Percentiles rank a stretch among this genome's conserved stretches.
These are phyloP conservation scores for Neonectria hederae DNA, from an alignment of 2,329 filamentous ascomycete species.

Conservation along the genomic window DNA sequence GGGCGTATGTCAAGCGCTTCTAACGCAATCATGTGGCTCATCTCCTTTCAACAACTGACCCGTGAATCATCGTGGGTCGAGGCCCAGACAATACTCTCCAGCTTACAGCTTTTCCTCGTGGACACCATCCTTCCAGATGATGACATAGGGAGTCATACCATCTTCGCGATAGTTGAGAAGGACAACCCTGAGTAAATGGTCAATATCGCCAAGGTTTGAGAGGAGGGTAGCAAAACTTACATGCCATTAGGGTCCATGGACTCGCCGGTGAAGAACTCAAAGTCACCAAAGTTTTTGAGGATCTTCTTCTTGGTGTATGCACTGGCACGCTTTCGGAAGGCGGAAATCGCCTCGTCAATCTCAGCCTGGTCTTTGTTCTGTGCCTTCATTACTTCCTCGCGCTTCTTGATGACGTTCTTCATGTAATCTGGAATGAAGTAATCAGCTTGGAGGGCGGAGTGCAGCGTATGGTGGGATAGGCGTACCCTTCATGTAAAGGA, in stretches of 20 bases:
- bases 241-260: slow-evolving; percentile 94
- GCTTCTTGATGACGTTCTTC: slow-evolving; percentile 58
- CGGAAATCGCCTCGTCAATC: slow-evolving; percentile 72
- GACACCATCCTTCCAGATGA: slow-evolving; percentile 95
- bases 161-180: slow-evolving; percentile 99
- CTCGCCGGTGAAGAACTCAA: slow-evolving; percentile 92
- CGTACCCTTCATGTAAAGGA: slow-evolving; percentile 85
- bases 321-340: slow-evolving; percentile 81
- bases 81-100: slow-evolving; percentile 22
- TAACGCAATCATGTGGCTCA: slow-evolving; percentile 27
- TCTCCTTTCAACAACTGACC: slow-evolving; percentile 26
- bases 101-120: slow-evolving; percentile 89
- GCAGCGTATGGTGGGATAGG: neutral
- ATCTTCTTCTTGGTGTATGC: slow-evolving; percentile 84
- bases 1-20: slow-evolving; percentile 35
- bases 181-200: slow-evolving; percentile 68
- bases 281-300: slow-evolving; percentile 90
- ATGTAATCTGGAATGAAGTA: slow-evolving; percentile 73
- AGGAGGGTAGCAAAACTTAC: slow-evolving; percentile 64
- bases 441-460: slow-evolving; percentile 5
- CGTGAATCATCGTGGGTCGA: slow-evolving; percentile 29
- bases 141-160: slow-evolving; percentile 87
- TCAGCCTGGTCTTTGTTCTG: slow-evolving; percentile 50
- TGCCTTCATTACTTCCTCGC: too few relatives aligned
- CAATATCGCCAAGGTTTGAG: slow-evolving; percentile 5